A percentile compares a stretch with the other conserved stretches of the same genome.
phyloP scores from a whole-genome alignment of 2,329 filamentous ascomycete genomes.

The Sporothrix mexicana region DNA sequence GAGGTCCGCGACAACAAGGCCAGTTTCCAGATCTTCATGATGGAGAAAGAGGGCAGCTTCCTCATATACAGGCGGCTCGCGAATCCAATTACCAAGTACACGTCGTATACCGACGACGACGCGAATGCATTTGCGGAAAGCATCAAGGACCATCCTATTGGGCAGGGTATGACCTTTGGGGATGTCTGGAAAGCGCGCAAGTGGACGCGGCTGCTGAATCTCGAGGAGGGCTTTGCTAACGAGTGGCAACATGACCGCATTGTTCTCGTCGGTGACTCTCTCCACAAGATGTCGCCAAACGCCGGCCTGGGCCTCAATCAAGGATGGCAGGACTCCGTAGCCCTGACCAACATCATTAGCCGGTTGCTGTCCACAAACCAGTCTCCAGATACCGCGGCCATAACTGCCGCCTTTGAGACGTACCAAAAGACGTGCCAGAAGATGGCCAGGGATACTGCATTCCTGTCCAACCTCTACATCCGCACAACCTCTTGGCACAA shows the following conservation, averaged over 20 bases:
- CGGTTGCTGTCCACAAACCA: not conserved
- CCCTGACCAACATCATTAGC: conserved; percentile 33
- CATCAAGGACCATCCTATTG: conserved; percentile 24
- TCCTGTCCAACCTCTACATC: conserved; percentile 28
- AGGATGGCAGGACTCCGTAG: conserved; percentile 31
- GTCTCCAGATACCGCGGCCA: not conserved
- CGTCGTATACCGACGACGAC: conserved; percentile 30
- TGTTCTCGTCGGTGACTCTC: conserved; percentile 34
- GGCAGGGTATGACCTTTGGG: conserved; percentile 22
- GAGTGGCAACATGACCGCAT: conserved; percentile 89
- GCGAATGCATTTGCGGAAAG: conserved; percentile 26
- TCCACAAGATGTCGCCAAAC: conserved; percentile 36
- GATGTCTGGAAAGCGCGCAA: conserved; percentile 31
- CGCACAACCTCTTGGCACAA: conserved; percentile 31
- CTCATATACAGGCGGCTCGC: conserved; percentile 32
- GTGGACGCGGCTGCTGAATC: conserved; percentile 22
- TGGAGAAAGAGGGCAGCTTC: conserved; percentile 32
- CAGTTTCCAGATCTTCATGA: conserved; percentile 18
- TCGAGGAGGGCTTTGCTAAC: conserved; percentile 75
- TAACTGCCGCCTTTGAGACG: conserved; percentile 22
- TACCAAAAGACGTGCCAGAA: conserved; percentile 23
- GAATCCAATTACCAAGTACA: not conserved
- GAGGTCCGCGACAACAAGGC: conserved; percentile 31
- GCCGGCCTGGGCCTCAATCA: conserved; percentile 31
- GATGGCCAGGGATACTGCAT: conserved; percentile 8